phyloP scores from a whole-genome alignment of 306 rosid genomes.

The Carpinus viminea region DNA sequence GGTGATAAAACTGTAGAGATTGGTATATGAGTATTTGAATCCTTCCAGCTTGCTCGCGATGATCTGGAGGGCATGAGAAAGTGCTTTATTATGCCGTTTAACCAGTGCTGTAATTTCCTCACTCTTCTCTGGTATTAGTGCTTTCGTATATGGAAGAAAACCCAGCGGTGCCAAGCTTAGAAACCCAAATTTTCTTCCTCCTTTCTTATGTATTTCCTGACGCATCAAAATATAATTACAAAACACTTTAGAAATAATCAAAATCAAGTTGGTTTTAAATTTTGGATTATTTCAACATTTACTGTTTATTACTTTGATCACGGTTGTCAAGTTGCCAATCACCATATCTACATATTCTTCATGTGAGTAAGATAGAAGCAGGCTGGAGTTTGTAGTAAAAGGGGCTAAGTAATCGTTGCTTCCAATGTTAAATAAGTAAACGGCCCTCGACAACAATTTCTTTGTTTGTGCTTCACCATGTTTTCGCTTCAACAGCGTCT shows the following conservation, averaged over 20 bases:
- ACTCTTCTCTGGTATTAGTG: too few species aligned
- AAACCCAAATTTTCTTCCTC: slow-evolving; percentile 41
- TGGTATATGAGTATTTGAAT: slow-evolving; percentile 20
- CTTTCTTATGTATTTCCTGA: slow-evolving; percentile 28
- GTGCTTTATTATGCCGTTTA: too few species aligned
- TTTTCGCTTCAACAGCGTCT: slow-evolving; percentile 8
- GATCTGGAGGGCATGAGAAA: slow-evolving; percentile 3
- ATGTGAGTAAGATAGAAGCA: neutral
- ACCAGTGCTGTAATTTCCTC: too few species aligned
- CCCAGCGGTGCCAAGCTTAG: too few species aligned
- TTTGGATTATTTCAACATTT: too few species aligned
- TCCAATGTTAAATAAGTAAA: slow-evolving; percentile 36
- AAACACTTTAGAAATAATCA: neutral
- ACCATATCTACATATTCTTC: slow-evolving; percentile 31
- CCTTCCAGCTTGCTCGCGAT: slow-evolving; percentile 20
- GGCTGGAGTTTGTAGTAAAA: slow-evolving; percentile 10
- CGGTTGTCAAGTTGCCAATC: slow-evolving; percentile 32
- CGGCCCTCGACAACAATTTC: slow-evolving; percentile 26
- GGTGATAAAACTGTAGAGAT: neutral
- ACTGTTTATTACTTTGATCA: slow-evolving; percentile 28
- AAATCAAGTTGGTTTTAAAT: too few species aligned
- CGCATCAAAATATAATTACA: neutral
- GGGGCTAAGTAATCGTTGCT: slow-evolving; percentile 25
- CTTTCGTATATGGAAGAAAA: too few species aligned
- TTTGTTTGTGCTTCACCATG: slow-evolving; percentile 22